Percentiles rank a stretch among this genome's conserved stretches.
phyloP scores from a whole-genome alignment of 106 monocot species.

The Dactylorhiza incarnata region DNA sequence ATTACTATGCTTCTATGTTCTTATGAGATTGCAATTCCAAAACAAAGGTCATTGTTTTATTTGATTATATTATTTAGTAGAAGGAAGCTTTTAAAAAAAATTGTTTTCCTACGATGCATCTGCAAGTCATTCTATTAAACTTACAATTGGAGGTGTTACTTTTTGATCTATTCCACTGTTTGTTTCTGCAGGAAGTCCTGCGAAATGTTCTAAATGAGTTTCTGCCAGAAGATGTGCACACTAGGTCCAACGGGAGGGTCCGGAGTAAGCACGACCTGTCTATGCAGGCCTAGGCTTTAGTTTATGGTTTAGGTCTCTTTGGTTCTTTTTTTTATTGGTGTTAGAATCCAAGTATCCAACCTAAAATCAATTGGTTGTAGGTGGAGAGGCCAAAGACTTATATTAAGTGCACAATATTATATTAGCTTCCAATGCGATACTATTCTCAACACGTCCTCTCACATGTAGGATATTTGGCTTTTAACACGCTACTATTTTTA shows the following conservation, averaged over 20 bases:
- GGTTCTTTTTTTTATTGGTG: background rate
- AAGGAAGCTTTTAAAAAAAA: background rate
- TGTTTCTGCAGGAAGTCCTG: slow-evolving; percentile 60
- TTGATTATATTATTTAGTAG: background rate
- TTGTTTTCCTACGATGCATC: background rate
- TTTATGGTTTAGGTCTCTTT: background rate
- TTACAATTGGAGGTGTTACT: background rate
- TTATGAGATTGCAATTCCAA: background rate
- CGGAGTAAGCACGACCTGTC: slow-evolving; percentile 43
- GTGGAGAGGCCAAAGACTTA: too few relatives aligned
- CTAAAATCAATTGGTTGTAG: too few relatives aligned
- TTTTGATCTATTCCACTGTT: slow-evolving; percentile 3
- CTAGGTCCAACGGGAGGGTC: slow-evolving; percentile 70
- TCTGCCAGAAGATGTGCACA: slow-evolving; percentile 82
- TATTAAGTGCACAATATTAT: too few relatives aligned
- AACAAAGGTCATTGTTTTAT: background rate
- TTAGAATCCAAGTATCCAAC: too few relatives aligned
- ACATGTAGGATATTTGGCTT: too few relatives aligned
- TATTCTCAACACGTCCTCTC: too few relatives aligned
- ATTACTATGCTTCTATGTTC: background rate
- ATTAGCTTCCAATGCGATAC: too few relatives aligned
- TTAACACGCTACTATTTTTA: too few relatives aligned
- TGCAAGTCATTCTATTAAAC: background rate
- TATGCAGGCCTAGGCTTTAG: slow-evolving; percentile 5
- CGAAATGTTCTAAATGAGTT: slow-evolving; percentile 61